Evolutionary conservation across 164 flowering plant species (phyloP), one percentile per base, ranked within the genome.

Genomic region (Kingdonia uniflora): DNA sequence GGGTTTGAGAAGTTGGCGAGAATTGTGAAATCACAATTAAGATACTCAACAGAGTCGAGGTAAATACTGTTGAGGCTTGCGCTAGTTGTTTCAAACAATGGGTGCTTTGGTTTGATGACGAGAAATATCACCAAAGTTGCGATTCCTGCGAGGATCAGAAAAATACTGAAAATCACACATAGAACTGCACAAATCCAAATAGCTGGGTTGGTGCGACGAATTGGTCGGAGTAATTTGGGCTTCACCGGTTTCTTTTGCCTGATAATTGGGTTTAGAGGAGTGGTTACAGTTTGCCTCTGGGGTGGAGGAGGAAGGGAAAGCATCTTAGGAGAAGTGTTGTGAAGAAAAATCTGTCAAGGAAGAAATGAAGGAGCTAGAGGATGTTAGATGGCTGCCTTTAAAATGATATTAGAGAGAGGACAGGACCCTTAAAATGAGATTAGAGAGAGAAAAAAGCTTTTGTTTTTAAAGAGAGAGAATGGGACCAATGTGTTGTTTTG

Each of bases 1-100:
- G 95, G 95, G 70, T 88, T 88, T 19, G 96, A 66, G 66, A 88
- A 80, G 42, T 85, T 85, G 26, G 80, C 91, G 0, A 81, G 69
- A 61, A 88, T 62, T 26, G 74, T 69, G 53, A 80, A 67, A 49
- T 88, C 88, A 0, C 88, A 80, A 19, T 81, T 83, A 38, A 83
- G 63, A 59, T 71, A 75, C 65, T 73, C 74, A 0, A 83, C 72
- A 2, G 96, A 73, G 63, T 82, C 88, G 42, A 88, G 73, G 76
- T 81, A 83, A 72, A 85, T 64, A 65, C 67, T 68, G 58, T 62
- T 76, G 51, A 88, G 87, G 71, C 50, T 76, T 29, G 76, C 95
- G 16, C 53, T 51, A 2, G 82, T 62, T 46, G 54, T 68, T 56
- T 83, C 89, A 42, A 85, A 74, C 33, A 60, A 17, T 0, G 95